Evolutionary conservation across 2,329 filamentous ascomycete genomes (phyloP), one percentile per base, ranked within the genome.

Genomic region (Pyricularia sp.): DNA sequence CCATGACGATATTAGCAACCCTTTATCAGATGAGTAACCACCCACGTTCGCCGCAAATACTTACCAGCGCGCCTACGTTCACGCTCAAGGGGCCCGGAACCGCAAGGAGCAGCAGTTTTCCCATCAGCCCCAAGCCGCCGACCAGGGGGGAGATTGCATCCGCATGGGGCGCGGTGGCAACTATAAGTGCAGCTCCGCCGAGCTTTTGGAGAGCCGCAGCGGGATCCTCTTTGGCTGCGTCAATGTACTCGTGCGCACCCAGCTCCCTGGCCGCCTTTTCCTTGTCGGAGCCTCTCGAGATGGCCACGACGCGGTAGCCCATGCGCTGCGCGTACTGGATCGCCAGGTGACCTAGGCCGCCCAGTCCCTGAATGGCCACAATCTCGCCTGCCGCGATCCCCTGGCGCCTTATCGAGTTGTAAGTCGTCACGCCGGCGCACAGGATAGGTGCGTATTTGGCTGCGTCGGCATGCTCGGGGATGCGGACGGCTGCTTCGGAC

Each of bases 261-360:
- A 92, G 80, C 73, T 83, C 76, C n/a, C 79, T 76, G 0, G 91
- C 90, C 74, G 93, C 91, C 0, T 87, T 84, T 70, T 84, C 85
- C 82, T 94, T 94, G 72, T 81, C 83, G 70, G 87, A 84, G 10
- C 88, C 87, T 0, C 87, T 90, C 28, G 71, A 73, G 67, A 94
- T 83, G 0, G 90, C 92, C 1, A 87, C 87, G 5, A 92, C 87
- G 69, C 86, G 84, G 78, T 90, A 93, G 4, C 92, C 92, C 90
- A 93, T 92, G 78, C 88, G 88, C 66, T 82, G 82, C 4, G 90
- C 90, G 76, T 90, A 94, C 76, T 93, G 91, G 33, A 94, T 88
- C 0, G 90, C 92, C 33, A 94, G 77, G 77, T 94, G 92, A 2
- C 92, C 92, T 0, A 94, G 83, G 1, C 92, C 92, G 67, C 93